Evolutionary conservation across 805 yeast species (phyloP).

Genomic region (Candida nonsorbophila): DNA sequence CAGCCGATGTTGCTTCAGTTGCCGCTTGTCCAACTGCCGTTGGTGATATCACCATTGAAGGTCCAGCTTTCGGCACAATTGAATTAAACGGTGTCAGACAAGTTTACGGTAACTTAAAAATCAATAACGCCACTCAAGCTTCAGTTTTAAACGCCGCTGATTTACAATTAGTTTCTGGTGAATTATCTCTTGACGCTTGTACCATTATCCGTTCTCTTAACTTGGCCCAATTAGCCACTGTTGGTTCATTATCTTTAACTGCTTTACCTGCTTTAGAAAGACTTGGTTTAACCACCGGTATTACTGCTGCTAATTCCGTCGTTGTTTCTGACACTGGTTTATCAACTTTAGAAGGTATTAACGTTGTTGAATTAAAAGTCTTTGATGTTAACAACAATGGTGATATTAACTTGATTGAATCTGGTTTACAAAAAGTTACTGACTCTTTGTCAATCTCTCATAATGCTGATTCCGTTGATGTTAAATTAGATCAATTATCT

Average conservation of each 20-base stretch:
- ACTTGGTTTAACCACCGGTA: constrained; percentile 63
- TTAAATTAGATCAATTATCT: constrained; percentile 60
- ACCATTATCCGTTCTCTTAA: constrained; percentile 63
- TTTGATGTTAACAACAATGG: constrained; percentile 90
- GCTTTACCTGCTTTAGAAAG: constrained; percentile 80
- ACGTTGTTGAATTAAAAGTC: constrained; percentile 38
- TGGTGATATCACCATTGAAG: constrained; percentile 72
- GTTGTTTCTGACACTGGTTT: constrained; percentile 70
- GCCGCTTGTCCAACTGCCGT: constrained; percentile 72
- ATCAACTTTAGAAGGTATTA: constrained; percentile 62
- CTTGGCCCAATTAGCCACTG: constrained; percentile 74
- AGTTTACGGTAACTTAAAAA: constrained; percentile 69
- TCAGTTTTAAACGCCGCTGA: constrained; percentile 70
- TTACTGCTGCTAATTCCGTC: constrained; percentile 68
- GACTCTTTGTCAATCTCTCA: constrained; percentile 72
- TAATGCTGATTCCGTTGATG: constrained; percentile 76
- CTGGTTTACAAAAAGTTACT: constrained; percentile 70
- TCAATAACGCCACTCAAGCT: constrained; percentile 62
- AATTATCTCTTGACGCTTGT: constrained; percentile 55
- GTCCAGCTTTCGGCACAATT: constrained; percentile 53
- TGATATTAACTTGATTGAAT: constrained; percentile 65
- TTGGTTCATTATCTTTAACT: constrained; percentile 73
- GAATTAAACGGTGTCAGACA: constrained; percentile 70
- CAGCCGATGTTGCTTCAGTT: constrained; percentile 69
- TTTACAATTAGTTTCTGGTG: constrained; percentile 69